Conservation (phyloP, 306 rosid genomes). For the Lathyrus sativus region DNA sequence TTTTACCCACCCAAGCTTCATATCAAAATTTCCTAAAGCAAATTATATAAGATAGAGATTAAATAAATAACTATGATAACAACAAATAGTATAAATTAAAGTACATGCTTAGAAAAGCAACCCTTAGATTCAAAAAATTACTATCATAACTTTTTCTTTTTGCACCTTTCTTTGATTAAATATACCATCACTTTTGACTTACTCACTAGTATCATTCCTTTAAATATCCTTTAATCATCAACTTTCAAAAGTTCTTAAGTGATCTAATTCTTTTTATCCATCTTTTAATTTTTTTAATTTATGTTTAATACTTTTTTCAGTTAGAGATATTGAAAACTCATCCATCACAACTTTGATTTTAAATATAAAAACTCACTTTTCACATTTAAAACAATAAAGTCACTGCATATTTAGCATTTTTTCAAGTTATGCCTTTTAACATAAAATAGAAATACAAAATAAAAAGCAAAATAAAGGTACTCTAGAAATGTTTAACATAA, state of each 20-base stretch:
- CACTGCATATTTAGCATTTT: conserved; percentile 19
- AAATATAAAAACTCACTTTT: conserved; percentile 13
- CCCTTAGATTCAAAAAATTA: conserved; percentile 40
- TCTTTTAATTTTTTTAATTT: neutral
- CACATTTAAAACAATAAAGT: conserved; percentile 30
- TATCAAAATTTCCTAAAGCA: conserved; percentile 16
- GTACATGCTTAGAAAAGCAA: conserved; percentile 50
- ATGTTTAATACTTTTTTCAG: neutral
- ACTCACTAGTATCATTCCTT: conserved; percentile 38
- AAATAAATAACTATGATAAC: conserved; percentile 7
- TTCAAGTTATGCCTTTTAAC: conserved; percentile 37
- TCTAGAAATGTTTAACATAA: conserved; percentile 1
- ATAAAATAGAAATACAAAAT: conserved; percentile 20
- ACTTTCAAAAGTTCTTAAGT: conserved; percentile 37
- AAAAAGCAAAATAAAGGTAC: neutral
- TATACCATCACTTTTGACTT: conserved; percentile 67
- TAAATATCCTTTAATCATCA: conserved; percentile 53
- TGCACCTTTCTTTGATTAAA: conserved; percentile 39
- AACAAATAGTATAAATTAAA: conserved; percentile 30
- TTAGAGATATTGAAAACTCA: conserved; percentile 14
- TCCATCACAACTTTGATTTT: conserved; percentile 5
- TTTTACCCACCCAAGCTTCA: conserved; percentile 46
- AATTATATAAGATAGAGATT: conserved; percentile 7
- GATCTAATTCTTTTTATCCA: conserved; percentile 37
- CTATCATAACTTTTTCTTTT: conserved; percentile 38